phyloP scores from a whole-genome alignment of 352 stramenopile genomes.

The Achlya hypogyna region DNA sequence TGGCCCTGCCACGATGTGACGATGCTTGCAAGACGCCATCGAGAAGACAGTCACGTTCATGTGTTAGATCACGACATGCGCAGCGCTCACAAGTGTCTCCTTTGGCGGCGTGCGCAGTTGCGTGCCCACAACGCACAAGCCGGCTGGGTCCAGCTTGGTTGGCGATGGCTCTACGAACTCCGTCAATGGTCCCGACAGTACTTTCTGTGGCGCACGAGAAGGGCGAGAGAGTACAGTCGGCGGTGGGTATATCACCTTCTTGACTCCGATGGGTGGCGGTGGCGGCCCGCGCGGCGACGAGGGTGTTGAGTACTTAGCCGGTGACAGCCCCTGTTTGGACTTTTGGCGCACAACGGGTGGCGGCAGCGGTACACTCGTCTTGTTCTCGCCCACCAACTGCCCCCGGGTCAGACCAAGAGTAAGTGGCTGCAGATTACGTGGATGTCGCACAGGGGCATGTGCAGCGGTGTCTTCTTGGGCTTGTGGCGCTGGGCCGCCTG shows the following conservation, averaged over 20 bases:
- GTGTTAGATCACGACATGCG: not conserved
- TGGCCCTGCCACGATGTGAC: too few relatives aligned
- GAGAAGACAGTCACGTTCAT: not conserved
- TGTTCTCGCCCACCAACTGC: not conserved
- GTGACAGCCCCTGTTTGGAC: not conserved
- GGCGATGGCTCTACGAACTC: not conserved
- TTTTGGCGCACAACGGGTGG: not conserved
- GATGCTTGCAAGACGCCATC: too few relatives aligned
- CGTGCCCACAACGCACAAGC: not conserved
- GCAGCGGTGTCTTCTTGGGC: not conserved
- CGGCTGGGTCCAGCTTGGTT: not conserved
- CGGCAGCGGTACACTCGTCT: not conserved
- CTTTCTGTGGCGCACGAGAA: not conserved
- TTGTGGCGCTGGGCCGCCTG: conserved; percentile 8
- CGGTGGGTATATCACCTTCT: not conserved
- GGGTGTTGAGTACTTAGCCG: not conserved
- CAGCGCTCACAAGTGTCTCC: not conserved
- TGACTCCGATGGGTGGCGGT: not conserved
- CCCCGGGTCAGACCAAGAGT: too few relatives aligned
- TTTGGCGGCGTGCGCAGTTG: not conserved
- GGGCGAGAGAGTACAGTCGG: not conserved
- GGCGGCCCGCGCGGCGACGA: too few relatives aligned
- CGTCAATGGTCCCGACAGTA: too few relatives aligned
- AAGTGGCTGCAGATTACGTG: not conserved
- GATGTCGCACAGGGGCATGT: conserved; percentile 7